Evolutionary conservation across 805 yeast genomes (phyloP), one percentile per base, ranked within the genome.

Genomic region (Maudiozyma saulgeensis): DNA sequence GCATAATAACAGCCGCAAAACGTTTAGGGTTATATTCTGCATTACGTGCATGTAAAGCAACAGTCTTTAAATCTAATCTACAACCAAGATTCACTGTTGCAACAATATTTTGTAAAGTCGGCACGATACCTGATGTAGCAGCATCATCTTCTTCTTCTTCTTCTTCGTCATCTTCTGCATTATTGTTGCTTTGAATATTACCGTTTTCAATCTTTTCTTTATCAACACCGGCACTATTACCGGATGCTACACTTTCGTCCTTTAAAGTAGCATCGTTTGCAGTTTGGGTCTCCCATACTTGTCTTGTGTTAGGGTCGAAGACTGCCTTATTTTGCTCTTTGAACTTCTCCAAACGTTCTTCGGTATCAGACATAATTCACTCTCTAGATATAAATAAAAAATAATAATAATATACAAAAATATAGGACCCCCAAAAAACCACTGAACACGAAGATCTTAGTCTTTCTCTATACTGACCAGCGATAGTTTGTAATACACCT

Each of bases 1-100:
- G 87, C 99, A 93, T 93, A 59, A 93, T 93, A 45, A 93, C 99
- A 51, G 99, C 99, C 13, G 99, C 99, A 74, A 93, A 93, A 74
- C 99, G 95, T 67, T 86, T 88, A 46, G 99, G 99, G 62, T 93
- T 93, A 71, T 93, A 93, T 68, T 93, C 99, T 35, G 99, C 99
- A 70, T 93, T 93, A 78, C 99, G 88, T 2, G 98, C 98, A 69
- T 93, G 99, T 53, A 93, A 74, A 0, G 99, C 99, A 64, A 93
- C 95, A 18, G 99, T 93, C 65, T 93, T 93, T 67, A 93, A 78
- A 68, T 93, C 99, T 59, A 93, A 74, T 54, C 98, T 82, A 69
- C 99, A 93, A 57, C 93, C 98, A 66, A 93, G 76, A 64, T 93
- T 91, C 51, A 93, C 99, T 0, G 99, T 93, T 35, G 99, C 99